Evolutionary conservation across 306 rosid genomes (phyloP).

Genomic region (Bauhinia variegata): DNA sequence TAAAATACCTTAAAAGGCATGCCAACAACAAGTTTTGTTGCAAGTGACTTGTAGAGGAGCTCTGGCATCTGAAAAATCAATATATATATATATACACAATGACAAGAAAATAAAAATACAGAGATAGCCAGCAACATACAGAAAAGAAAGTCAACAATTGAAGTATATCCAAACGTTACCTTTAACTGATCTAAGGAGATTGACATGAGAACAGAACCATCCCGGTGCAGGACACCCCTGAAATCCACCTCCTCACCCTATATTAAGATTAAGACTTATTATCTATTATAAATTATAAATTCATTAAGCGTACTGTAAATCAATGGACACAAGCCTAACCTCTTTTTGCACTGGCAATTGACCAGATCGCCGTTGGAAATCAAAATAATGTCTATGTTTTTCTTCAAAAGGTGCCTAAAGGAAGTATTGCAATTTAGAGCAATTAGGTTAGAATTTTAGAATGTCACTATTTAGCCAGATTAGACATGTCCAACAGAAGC

Average conservation of each 20-base stretch:
- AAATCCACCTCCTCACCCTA: conserved; percentile 98
- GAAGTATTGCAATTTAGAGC: conserved; percentile 40
- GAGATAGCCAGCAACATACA: conserved; percentile 15
- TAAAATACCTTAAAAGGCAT: conserved; percentile 93
- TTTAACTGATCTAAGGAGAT: conserved; percentile 84
- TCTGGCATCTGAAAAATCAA: conserved; percentile 69
- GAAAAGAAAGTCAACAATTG: conserved; percentile 12
- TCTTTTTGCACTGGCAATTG: conserved; percentile 89
- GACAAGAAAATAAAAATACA: conserved; percentile 15
- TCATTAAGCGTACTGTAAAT: conserved; percentile 1
- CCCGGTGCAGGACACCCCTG: conserved; percentile 93
- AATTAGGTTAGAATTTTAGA: conserved; percentile 23
- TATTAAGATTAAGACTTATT: conserved; percentile 26
- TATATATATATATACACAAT: too few species aligned
- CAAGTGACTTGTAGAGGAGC: conserved; percentile 87
- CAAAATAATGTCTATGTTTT: conserved; percentile 88
- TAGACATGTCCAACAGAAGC: conserved; percentile 27
- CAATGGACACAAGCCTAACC: conserved; percentile 45
- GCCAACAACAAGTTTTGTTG: conserved; percentile 86
- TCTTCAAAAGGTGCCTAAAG: conserved; percentile 89
- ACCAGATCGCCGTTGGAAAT: conserved; percentile 95
- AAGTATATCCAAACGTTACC: too few species aligned
- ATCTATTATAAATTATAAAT: conserved; percentile 18
- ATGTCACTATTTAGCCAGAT: conserved; percentile 18
- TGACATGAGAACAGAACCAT: conserved; percentile 96